phyloP scores from a whole-genome alignment of 306 rosid genomes.

The Vachellia collinsii region DNA sequence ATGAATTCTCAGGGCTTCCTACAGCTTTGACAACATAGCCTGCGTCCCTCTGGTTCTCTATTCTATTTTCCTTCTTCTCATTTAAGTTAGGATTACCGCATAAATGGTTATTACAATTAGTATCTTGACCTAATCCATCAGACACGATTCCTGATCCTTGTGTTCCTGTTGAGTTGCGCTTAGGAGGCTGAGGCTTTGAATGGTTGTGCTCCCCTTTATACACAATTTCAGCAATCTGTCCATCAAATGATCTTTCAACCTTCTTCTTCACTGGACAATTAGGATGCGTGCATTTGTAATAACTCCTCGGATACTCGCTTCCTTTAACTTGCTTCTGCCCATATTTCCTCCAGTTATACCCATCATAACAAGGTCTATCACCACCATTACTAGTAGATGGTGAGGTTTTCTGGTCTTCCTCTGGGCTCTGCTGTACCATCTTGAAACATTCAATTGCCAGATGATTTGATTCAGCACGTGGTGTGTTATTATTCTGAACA shows the following conservation, averaged over 20 bases:
- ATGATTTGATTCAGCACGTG: slow-evolving; percentile 47
- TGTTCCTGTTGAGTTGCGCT: slow-evolving; percentile 54
- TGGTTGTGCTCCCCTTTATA: slow-evolving; percentile 96
- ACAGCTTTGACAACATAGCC: slow-evolving; percentile 53
- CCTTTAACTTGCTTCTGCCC: slow-evolving; percentile 99
- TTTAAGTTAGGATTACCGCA: slow-evolving; percentile 43
- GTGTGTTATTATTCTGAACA: slow-evolving; percentile 43
- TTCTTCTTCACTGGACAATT: slow-evolving; percentile 94
- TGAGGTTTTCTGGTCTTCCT: slow-evolving; percentile 59
- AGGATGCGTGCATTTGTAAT: slow-evolving; percentile 93
- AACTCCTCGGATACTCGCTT: slow-evolving; percentile 92
- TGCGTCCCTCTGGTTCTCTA: slow-evolving; percentile 52
- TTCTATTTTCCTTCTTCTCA: slow-evolving; percentile 64
- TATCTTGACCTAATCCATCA: slow-evolving; percentile 60
- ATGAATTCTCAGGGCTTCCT: slow-evolving; percentile 60
- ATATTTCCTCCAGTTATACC: slow-evolving; percentile 96
- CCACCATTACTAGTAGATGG: slow-evolving; percentile 48
- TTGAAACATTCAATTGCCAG: slow-evolving; percentile 47
- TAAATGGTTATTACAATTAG: slow-evolving; percentile 34
- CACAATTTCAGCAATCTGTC: slow-evolving; percentile 90
- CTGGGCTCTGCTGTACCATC: slow-evolving; percentile 47
- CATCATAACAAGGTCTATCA: slow-evolving; percentile 88
- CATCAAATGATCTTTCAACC: slow-evolving; percentile 92
- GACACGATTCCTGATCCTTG: slow-evolving; percentile 60
- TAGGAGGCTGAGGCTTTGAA: slow-evolving; percentile 81